Conservation (phyloP, 371 early-diverging fungal species). For the Mortierella sp. region DNA sequence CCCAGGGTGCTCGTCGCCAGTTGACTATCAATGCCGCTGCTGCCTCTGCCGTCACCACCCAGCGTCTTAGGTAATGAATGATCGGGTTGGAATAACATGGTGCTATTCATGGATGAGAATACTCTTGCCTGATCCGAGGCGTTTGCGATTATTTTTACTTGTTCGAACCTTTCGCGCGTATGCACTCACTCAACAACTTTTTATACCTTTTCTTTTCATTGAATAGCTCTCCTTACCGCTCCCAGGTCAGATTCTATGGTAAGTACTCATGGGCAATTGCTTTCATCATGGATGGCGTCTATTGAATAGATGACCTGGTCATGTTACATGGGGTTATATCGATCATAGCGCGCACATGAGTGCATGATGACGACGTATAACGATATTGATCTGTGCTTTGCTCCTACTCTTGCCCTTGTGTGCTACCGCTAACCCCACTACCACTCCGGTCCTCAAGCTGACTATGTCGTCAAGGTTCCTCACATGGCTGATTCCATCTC, state of each 20-base stretch:
- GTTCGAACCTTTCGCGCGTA: neutral
- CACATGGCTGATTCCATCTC: slow-evolving; percentile 98
- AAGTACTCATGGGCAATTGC: slow-evolving; percentile 1
- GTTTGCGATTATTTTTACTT: neutral
- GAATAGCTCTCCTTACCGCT: slow-evolving; percentile 49
- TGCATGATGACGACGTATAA: slow-evolving; percentile 22
- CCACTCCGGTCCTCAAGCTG: slow-evolving; percentile 58
- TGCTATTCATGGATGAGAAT: neutral
- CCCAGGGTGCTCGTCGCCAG: slow-evolving; percentile 42
- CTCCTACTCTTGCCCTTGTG: slow-evolving; percentile 63
- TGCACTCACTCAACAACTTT: neutral
- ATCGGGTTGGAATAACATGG: neutral
- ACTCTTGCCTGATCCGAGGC: neutral
- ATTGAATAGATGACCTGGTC: neutral
- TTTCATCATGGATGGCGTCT: neutral
- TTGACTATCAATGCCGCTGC: slow-evolving; percentile 49
- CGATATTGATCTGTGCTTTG: slow-evolving; percentile 12
- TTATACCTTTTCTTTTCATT: neutral
- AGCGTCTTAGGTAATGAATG: slow-evolving; percentile 44
- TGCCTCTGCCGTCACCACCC: slow-evolving; percentile 38
- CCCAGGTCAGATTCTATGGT: slow-evolving; percentile 57
- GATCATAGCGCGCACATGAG: slow-evolving; percentile 4
- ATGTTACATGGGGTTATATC: neutral
- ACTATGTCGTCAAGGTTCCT: slow-evolving; percentile 91
- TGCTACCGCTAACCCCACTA: neutral